Base-by-base conservation (phyloP, 2,329 filamentous ascomycete species). In the Cytospora paraplurivora region DNA sequence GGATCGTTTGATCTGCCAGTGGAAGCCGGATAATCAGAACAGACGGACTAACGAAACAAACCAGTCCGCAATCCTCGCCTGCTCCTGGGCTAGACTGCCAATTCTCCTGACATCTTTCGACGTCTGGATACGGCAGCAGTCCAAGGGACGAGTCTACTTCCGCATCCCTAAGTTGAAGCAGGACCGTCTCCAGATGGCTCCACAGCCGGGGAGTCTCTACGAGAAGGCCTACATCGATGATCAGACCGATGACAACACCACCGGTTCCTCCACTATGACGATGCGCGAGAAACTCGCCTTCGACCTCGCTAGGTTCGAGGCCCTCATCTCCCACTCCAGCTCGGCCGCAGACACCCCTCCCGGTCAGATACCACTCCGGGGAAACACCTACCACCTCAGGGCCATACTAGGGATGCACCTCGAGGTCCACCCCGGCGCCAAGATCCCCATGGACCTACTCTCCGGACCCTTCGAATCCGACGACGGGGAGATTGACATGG, bases 81-180 rank as follows among this genome's bases (percentile, higher is more conserved):
- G 76, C 38, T 75, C 75, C 0, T 84, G 81, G 81, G 71, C 76
- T 7, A 75, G 72, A n/a, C 71, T 80, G n/a, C 70, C 77, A 38
- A 71, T 82, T 34, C 76, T 85, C 11, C 74, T 82, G 3, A 74
- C 79, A 52, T 81, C 81, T 12, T 78, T 81, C 69, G 76, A 83
- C 57, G 71, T 74, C 3, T 85, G 81, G 79, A 76, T 76, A 52
- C 75, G 77, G 32, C 75, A 69, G 52, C 71, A 78, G 62, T 76
- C 75, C 8, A 72, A 69, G 6, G 68, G 70, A 44, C 71, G 74
- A 13, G 70, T 71, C 65, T 77, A 75, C 61, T 66, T 64, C 32
- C 63, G 49, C 33, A 55, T 64, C 15, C 64, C 64, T 15, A n/a
- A 34, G 27, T 35, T 59, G 3, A 55, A 44, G 19, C 41, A 62